Percentiles rank a stretch among this genome's conserved stretches.
These are phyloP conservation scores for Gossypium mustelinum DNA, from an alignment of 345 rosid species.

Conservation along the genomic window DNA sequence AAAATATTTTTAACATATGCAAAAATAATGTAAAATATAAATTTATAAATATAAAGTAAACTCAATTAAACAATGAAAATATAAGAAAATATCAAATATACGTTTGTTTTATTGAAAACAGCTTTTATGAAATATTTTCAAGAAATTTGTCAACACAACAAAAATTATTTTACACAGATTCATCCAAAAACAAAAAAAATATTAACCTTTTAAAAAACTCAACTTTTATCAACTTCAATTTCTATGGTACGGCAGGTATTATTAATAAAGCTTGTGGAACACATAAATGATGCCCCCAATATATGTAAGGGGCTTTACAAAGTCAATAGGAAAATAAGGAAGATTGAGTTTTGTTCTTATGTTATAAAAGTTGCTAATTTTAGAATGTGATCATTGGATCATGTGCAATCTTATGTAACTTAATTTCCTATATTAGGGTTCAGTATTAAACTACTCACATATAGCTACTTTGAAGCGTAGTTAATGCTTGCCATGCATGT, in stretches of 20 bases:
- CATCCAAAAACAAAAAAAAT: too few relatives aligned
- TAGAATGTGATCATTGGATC: conserved; percentile 14
- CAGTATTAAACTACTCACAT: background rate
- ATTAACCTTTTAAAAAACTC: too few relatives aligned
- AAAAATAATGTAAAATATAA: too few relatives aligned
- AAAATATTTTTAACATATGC: too few relatives aligned
- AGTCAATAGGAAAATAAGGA: background rate
- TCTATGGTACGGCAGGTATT: background rate
- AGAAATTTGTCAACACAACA: too few relatives aligned
- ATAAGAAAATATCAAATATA: too few relatives aligned
- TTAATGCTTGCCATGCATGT: background rate
- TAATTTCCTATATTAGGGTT: background rate
- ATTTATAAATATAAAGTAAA: too few relatives aligned
- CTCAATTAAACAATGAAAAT: too few relatives aligned
- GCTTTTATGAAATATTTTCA: too few relatives aligned
- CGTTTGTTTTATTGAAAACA: too few relatives aligned
- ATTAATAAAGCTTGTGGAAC: conserved; percentile 16
- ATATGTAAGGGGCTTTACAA: background rate
- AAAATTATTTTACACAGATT: too few relatives aligned
- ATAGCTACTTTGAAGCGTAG: too few relatives aligned
- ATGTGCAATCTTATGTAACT: conserved; percentile 3
- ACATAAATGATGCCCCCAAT: conserved; percentile 21
- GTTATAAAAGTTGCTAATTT: background rate
- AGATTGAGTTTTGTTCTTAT: background rate
- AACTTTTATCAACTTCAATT: background rate